Evolutionary conservation across 2,329 filamentous ascomycete species (phyloP).

Genomic region (Orbilia blumenaviensis): DNA sequence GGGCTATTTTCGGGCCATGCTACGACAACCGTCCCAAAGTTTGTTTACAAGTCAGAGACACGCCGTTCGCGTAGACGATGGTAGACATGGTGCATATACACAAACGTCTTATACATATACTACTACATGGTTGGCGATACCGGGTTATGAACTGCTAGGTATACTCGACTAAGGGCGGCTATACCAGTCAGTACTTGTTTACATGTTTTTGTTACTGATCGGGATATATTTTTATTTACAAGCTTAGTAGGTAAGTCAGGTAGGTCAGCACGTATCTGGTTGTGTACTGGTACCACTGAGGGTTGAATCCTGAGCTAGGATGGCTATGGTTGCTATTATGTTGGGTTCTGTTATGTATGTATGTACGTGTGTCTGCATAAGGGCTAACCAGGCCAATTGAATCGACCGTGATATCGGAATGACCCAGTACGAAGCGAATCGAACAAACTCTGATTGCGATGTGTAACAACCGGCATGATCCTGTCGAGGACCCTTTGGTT

Average conservation of each 20-base stretch:
- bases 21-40: background rate
- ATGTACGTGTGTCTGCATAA: background rate
- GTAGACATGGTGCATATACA: background rate
- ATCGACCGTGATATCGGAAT: background rate
- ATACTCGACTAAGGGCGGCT: too few species aligned
- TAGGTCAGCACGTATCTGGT: too few species aligned
- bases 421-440: background rate
- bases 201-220: slow-evolving; percentile 4
- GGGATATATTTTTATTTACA: background rate
- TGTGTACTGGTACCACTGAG: too few species aligned
- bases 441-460: too few species aligned
- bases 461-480: background rate
- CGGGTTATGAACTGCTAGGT: too few species aligned
- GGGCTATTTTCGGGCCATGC: background rate
- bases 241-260: too few species aligned
- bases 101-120: background rate
- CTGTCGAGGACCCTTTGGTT: background rate
- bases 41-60: background rate
- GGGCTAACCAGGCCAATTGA: background rate
- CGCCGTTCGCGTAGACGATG: background rate
- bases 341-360: too few species aligned
- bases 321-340: too few species aligned
- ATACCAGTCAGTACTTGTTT: too few species aligned
- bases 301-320: background rate
- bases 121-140: too few species aligned